Evolutionary conservation across 2,329 filamentous ascomycete genomes (phyloP).

Genomic region (Talaromyces atroroseus): DNA sequence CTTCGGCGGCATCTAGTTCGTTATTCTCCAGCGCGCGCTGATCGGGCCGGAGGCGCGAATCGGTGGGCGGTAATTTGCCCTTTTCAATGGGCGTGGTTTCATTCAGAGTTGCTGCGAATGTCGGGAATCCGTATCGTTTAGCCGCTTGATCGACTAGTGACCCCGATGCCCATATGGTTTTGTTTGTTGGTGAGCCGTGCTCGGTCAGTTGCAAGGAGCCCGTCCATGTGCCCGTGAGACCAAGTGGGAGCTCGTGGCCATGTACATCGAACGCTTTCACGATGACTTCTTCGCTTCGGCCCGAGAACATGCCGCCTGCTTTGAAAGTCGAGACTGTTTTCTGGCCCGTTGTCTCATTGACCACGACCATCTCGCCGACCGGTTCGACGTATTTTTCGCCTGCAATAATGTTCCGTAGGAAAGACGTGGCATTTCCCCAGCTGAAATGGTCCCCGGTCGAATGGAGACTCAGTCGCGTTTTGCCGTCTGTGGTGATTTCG

Average conservation of each 20-base stretch:
- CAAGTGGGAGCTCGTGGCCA: constrained; percentile 60
- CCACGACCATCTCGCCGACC: constrained; percentile 79
- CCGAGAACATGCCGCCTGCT: constrained; percentile 93
- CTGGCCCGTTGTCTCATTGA: constrained; percentile 76
- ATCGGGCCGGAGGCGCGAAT: constrained; percentile 78
- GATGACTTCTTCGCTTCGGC: constrained; percentile 81
- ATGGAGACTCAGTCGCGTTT: constrained; percentile 71
- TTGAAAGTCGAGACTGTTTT: constrained; percentile 89
- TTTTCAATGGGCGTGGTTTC: constrained; percentile 78
- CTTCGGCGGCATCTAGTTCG: constrained; percentile 76
- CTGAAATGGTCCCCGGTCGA: constrained; percentile 74
- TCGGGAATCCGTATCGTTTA: constrained; percentile 80
- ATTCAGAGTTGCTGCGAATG: constrained; percentile 80
- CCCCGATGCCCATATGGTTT: constrained; percentile 74
- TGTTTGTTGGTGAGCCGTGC: constrained; percentile 56
- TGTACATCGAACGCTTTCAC: constrained; percentile 66
- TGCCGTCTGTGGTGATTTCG: constrained; percentile 88
- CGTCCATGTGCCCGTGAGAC: constrained; percentile 82
- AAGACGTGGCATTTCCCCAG: constrained; percentile 83
- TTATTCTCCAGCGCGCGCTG: constrained; percentile 80
- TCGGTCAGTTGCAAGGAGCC: constrained; percentile 61
- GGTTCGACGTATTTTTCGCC: constrained; percentile 98
- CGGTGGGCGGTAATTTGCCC: constrained; percentile 69
- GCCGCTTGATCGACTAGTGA: constrained; percentile 70
- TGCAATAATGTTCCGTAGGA: constrained; percentile 91